phyloP scores from a whole-genome alignment of 345 rosid genomes.

The Acer negundo region DNA sequence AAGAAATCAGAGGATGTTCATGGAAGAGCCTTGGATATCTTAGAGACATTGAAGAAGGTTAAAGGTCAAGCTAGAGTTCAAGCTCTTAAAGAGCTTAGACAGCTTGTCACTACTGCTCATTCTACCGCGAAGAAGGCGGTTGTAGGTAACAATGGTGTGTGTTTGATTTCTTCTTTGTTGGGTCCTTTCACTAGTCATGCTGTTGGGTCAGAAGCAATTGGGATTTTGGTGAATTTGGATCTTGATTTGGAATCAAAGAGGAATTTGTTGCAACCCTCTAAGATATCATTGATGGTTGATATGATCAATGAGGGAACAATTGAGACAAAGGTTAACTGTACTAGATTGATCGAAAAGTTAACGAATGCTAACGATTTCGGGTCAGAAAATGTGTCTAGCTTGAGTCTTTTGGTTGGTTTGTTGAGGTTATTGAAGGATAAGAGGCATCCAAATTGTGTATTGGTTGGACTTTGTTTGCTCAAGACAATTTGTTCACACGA shows the following conservation, averaged over 20 bases:
- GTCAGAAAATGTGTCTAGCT: slow-evolving; percentile 54
- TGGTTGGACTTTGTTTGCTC: slow-evolving; percentile 52
- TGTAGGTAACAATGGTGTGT: slow-evolving; percentile 49
- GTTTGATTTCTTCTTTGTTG: slow-evolving; percentile 44
- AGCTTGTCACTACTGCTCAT: slow-evolving; percentile 44
- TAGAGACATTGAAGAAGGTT: slow-evolving; percentile 57
- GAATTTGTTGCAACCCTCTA: slow-evolving; percentile 66
- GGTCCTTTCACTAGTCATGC: slow-evolving; percentile 78
- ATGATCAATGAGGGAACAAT: slow-evolving; percentile 72
- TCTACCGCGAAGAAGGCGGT: slow-evolving; percentile 53
- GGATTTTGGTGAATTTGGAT: slow-evolving; percentile 62
- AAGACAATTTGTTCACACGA: slow-evolving; percentile 44
- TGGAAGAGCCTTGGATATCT: slow-evolving; percentile 57
- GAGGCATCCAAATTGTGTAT: slow-evolving; percentile 47
- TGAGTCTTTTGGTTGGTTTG: slow-evolving; percentile 63
- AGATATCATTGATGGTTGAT: slow-evolving; percentile 68
- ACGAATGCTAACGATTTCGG: slow-evolving; percentile 49
- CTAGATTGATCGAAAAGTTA: slow-evolving; percentile 53
- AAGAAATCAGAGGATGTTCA: slow-evolving; percentile 72
- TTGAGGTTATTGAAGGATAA: slow-evolving; percentile 64
- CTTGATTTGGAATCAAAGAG: slow-evolving; percentile 56
- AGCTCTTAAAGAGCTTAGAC: slow-evolving; percentile 59
- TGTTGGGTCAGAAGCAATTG: slow-evolving; percentile 75
- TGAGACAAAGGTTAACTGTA: slow-evolving; percentile 67
- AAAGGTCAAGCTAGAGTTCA: slow-evolving; percentile 75